A percentile compares a stretch with the other conserved stretches of the same genome.
These are phyloP conservation scores for Litchi chinensis DNA, from an alignment of 345 rosid species.

Conservation along the genomic window DNA sequence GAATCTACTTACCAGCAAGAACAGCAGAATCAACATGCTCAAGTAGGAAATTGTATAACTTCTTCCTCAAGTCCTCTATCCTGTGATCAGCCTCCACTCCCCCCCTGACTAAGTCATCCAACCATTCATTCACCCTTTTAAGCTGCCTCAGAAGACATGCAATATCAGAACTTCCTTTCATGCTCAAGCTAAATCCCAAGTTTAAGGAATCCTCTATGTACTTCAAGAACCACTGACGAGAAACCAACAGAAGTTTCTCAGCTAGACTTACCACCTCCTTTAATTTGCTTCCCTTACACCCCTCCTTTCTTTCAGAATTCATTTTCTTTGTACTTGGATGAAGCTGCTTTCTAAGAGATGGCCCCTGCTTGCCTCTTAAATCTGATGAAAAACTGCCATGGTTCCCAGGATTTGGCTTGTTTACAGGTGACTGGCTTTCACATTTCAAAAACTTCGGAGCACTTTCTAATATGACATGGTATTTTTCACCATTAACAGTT, in stretches of 20 bases:
- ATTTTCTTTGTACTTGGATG: constrained; percentile 19
- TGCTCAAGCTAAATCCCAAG: constrained; percentile 28
- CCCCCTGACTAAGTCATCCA: constrained; percentile 33
- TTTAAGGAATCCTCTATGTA: constrained; percentile 47
- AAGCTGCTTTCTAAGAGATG: constrained; percentile 20
- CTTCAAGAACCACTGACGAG: constrained; percentile 50
- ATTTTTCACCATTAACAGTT: constrained; percentile 17
- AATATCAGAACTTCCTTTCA: constrained; percentile 30
- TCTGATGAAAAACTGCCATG: neutral
- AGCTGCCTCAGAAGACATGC: constrained; percentile 38
- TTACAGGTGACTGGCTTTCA: constrained; percentile 23
- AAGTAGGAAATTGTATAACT: constrained; percentile 42
- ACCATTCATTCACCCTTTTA: constrained; percentile 46
- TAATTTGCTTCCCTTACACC: constrained; percentile 29
- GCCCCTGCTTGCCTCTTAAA: constrained; percentile 21
- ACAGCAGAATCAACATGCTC: constrained; percentile 38
- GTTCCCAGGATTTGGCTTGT: constrained; percentile 25
- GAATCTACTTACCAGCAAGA: constrained; percentile 19
- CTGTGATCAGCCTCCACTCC: constrained; percentile 30
- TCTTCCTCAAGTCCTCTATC: constrained; percentile 44
- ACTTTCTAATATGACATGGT: constrained; percentile 33
- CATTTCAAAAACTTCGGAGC: constrained; percentile 22
- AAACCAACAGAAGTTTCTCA: constrained; percentile 42
- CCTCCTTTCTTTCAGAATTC: constrained; percentile 19
- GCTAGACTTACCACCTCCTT: constrained; percentile 41